Evolutionary conservation across 2,329 filamentous ascomycete genomes (phyloP), one percentile per base, ranked within the genome.

Genomic region (Scytalidium lignicola): DNA sequence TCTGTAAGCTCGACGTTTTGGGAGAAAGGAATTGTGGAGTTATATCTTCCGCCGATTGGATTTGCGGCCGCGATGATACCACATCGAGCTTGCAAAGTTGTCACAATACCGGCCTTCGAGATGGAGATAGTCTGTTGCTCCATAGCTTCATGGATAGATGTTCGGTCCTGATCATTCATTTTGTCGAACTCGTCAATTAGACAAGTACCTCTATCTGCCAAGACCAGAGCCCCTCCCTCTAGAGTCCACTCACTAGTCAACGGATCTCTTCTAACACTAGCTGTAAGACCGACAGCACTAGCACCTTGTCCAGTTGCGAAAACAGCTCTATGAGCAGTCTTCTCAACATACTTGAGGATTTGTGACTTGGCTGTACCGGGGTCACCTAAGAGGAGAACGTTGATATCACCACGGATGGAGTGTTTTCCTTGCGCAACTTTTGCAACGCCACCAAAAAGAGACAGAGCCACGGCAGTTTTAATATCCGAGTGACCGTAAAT

Each of bases 71-170:
- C 93, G 56, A 99, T 90, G 58, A 99, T 95, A 47, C 91, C 90
- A 67, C 93, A 99, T 37, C 93, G 86, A 41, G 93, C 93, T 68
- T 99, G 92, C 1, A 99, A 76, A 0, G 93, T 97, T 1, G 93
- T 99, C 41, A 99, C 93, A 53, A 99, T 99, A 70, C 93, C 93
- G 1, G 93, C 93, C 67, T 99, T 99, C 52, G 93, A 92, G 62
- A 99, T 99, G 8, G 90, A 96, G 57, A 99, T 99, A 4, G 93
- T 99, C 71, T 99, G 93, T 74, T 99, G 93, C 80, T 99, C 93
- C 93, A 99, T 99, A 51, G 93, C 93, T 82, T 99, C 93, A 79
- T 99, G 93, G 63, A 99, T 99, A 57, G 93, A 93, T 48, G 99
- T 93, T 72, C 99, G 93, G 67, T 99, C 93, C 46, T 75, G 83